Percentiles rank a stretch among this genome's conserved stretches.
Conservation (phyloP, 129 eudicot genomes). For the Gnaphalium uliginosum region DNA sequence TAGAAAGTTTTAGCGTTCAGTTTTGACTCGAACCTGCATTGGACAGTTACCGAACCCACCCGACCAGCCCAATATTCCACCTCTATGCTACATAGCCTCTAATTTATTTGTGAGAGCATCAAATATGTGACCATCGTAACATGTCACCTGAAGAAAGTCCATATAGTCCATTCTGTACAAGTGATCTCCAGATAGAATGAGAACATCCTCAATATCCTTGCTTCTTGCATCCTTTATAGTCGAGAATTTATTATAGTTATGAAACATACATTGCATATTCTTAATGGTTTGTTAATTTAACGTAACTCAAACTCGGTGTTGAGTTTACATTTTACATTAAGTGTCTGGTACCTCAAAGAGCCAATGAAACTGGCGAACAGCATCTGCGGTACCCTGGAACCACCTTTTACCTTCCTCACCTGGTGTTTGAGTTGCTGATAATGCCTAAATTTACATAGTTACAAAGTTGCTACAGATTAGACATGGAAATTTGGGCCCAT, state of each 20-base stretch:
- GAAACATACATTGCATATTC: neutral
- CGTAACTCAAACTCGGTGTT: neutral
- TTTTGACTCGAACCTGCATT: neutral
- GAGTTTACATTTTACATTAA: neutral
- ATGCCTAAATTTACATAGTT: slow-evolving; percentile 53
- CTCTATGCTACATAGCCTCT: neutral
- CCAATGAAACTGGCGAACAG: slow-evolving; percentile 97
- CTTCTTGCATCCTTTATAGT: slow-evolving; percentile 84
- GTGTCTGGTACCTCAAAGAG: slow-evolving; percentile 72
- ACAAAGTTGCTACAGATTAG: slow-evolving; percentile 6
- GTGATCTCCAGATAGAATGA: slow-evolving; percentile 95
- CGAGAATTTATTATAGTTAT: neutral
- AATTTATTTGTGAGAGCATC: slow-evolving; percentile 1
- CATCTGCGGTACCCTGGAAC: slow-evolving; percentile 99
- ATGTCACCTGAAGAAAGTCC: slow-evolving; percentile 83
- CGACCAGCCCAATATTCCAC: neutral
- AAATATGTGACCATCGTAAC: neutral
- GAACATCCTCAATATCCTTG: slow-evolving; percentile 88
- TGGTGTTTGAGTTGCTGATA: slow-evolving; percentile 97
- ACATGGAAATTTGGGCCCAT: neutral
- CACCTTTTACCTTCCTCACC: slow-evolving; percentile 89
- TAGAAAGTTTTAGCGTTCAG: neutral
- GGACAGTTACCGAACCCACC: neutral
- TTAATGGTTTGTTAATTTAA: neutral
- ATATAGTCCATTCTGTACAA: slow-evolving; percentile 94